Base-by-base conservation (phyloP, 1,139 yeast species). In the Debaryomycetaceae sp. region DNA sequence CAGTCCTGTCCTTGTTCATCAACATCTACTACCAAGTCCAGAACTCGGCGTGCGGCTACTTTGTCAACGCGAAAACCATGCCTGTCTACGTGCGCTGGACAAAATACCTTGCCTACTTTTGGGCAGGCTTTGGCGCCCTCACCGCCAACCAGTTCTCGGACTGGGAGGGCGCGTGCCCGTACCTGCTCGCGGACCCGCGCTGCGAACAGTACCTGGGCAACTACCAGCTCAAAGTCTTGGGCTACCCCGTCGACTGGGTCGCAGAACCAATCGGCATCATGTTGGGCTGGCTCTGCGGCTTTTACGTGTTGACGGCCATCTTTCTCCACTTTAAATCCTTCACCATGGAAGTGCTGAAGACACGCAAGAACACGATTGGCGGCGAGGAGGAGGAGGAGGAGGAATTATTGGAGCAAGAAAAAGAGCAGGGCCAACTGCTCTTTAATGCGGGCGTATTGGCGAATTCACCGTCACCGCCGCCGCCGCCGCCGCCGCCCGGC, bases 31-130 rank as follows among this genome's bases (percentile, higher is more conserved):
- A 74, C 45, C 83, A 86, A 25, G 51, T 79, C 19, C 86, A 81
- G 45, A 74, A 82, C 29, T 70, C 78, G 62, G 83, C 86, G 0
- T 77, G 86, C 51, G 95, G 95, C 1, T 81, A 74, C 50, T 82
- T 80, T 43, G 81, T 77, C 14, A 82, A 80, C 49, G 73, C 87
- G 0, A 58, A 64, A 13, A 65, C 75, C 2, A 69, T 82, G 77
- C 94, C 94, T 0, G 93, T 81, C 4, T 83, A 83, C 44, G 93
- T 83, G 4, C 63, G 87, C 23, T 83, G 95, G 95, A 64, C 77
- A 4, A 80, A 77, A 44, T 83, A 81, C 49, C 52, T 76, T 30
- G 76, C 87, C 0, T 78, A 73, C 43, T 68, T 79, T 33, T 83
- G 90, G 81, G 82, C 79, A 43, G 77, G 75, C 0, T 79, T 78